Conservation (phyloP, 371 early-diverging fungal species). For the Sanchytrium tribonematis region DNA sequence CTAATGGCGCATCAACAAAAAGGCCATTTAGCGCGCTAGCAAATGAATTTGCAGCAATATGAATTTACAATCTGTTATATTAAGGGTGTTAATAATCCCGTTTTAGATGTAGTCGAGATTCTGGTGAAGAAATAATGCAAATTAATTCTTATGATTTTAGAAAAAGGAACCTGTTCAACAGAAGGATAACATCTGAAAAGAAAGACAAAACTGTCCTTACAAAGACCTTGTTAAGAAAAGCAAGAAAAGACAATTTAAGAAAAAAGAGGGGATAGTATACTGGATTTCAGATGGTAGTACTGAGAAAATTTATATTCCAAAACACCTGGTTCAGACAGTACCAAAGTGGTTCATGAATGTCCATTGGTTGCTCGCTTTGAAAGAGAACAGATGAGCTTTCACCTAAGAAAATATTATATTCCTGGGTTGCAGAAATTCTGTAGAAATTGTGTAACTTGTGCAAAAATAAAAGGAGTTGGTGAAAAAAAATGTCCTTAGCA, state of each 20-base stretch:
- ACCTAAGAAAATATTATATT: not conserved
- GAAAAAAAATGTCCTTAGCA: not conserved
- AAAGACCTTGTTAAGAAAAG: not conserved
- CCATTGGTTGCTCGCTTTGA: not conserved
- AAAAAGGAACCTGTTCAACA: not conserved
- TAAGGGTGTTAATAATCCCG: not conserved
- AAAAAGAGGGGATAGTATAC: not conserved
- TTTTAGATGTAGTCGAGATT: not conserved
- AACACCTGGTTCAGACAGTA: not conserved
- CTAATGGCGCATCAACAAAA: not conserved
- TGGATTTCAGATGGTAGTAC: not conserved
- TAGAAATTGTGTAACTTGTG: not conserved
- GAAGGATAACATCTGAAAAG: no score
- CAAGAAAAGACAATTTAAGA: not conserved
- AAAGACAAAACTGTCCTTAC: no score
- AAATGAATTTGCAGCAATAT: not conserved
- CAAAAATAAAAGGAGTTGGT: not conserved
- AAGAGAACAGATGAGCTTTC: not conserved
- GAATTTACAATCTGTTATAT: not conserved
- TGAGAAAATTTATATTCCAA: not conserved
- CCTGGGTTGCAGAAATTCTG: not conserved
- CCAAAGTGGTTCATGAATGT: not conserved
- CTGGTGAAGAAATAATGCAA: no score
- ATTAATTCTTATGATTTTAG: not conserved
- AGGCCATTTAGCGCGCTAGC: not conserved